Conservation (phyloP, 2,329 filamentous ascomycete species). For the Gnomoniopsis smithogilvyi region DNA sequence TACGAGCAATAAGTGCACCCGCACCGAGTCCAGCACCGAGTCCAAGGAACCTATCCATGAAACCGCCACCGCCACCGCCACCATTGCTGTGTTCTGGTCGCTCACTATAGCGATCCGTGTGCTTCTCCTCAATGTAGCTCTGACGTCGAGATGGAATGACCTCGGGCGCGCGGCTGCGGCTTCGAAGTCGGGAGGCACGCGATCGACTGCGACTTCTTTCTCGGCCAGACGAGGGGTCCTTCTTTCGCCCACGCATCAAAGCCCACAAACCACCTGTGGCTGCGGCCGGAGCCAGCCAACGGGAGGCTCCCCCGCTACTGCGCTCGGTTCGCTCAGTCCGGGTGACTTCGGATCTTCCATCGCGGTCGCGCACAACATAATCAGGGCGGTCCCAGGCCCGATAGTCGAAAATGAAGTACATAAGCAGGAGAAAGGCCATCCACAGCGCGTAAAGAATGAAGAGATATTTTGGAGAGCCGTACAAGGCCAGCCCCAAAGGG, state of each 20-base stretch:
- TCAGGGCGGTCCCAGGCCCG: slow-evolving; percentile 53
- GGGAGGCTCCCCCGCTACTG: slow-evolving; percentile 30
- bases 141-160: slow-evolving; percentile 50
- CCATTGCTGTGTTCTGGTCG: slow-evolving; percentile 29
- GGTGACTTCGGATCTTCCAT: slow-evolving; percentile 53
- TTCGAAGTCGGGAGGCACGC: slow-evolving; percentile 31
- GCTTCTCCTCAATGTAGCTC: slow-evolving; percentile 65
- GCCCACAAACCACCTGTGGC: slow-evolving; percentile 50
- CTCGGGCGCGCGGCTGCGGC: slow-evolving; percentile 40
- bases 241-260: slow-evolving; percentile 39
- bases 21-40: slow-evolving; percentile 61
- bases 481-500: slow-evolving; percentile 83
- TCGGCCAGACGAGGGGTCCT: slow-evolving; percentile 36
- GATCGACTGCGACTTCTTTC: slow-evolving; percentile 38
- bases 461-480: slow-evolving; percentile 79
- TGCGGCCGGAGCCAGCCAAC: slow-evolving; percentile 51
- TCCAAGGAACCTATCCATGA: slow-evolving; percentile 59
- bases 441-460: slow-evolving; percentile 86
- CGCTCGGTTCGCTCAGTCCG: slow-evolving; percentile 36
- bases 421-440: slow-evolving; percentile 66
- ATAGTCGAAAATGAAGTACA: slow-evolving; percentile 80
- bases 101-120: slow-evolving; percentile 64
- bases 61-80: slow-evolving; percentile 41
- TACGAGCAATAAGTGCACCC: slow-evolving; percentile 57
- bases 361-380: slow-evolving; percentile 55